Evolutionary conservation across 306 rosid species (phyloP), one percentile per base, ranked within the genome.

Genomic region (Cucurbita pepo): DNA sequence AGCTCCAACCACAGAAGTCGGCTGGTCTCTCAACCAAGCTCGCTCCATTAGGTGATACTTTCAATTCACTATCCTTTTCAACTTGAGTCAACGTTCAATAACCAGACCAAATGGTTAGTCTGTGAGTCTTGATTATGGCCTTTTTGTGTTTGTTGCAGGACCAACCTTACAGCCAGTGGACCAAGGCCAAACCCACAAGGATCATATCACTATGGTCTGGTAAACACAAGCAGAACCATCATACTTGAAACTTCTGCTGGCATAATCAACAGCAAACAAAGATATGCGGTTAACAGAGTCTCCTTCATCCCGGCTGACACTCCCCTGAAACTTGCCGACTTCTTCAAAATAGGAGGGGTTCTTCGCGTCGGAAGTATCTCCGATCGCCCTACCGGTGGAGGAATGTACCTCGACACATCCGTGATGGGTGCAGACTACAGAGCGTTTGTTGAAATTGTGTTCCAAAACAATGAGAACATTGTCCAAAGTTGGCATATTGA

Each of bases 21-120:
- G 89, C 56, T 95, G 97, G 97, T 95, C 99, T 52, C 79, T 95
- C 78, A 95, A 95, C 88, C 99, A 95, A 83, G 99, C 99, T 36
- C 99, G 99, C 64, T 89, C 99, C 1, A 91, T 95, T 71, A 88
- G 98, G 98, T 90, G 25, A 58, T 53, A 69, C 43, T 22, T 22
- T 22, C 22, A 22, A 22, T 22, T 22, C 22, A 22, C 22, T 1
- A 22, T 22, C 22, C 22, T 22, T 22, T 22, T 22, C 22, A 22
- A 22, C 22, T 22, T 22, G 22, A 22, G 22, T 22, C 22, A 22
- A 22, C 22, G 22, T 22, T 22, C 22, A 22, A 22, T 30, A 30
- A 30, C 34, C 34, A 30, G 15, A 19, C 36, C 37, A 43, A 43
- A 10, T 13, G 54, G 37, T 11, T 44, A 10, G 10, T 45, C 37